Evolutionary conservation across 495 filamentous ascomycete genomes (phyloP).

Genomic region (Cudoniella acicularis): DNA sequence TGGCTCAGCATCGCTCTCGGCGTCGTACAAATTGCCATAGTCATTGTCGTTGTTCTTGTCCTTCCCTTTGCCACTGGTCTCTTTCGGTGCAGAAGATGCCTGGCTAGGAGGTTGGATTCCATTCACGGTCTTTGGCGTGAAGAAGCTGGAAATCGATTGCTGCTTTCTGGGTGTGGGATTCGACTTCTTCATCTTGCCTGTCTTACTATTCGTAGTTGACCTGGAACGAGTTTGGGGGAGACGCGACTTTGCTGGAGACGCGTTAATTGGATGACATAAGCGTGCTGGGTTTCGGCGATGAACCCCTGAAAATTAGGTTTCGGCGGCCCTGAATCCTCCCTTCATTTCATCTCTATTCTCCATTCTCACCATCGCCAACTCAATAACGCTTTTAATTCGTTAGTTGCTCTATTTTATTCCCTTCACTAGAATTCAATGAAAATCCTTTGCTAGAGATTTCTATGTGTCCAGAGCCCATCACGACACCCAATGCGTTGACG

Average conservation of each 20-base stretch:
- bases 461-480: too few relatives aligned
- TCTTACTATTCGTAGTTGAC: conserved; percentile 8
- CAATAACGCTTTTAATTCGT: too few relatives aligned
- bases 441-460: too few relatives aligned
- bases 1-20: conserved; percentile 18
- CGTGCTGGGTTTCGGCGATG: background rate
- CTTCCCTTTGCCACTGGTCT: background rate
- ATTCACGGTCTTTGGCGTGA: conserved; percentile 58
- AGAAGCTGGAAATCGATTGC: conserved; percentile 71
- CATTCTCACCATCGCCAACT: too few relatives aligned
- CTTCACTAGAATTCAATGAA: too few relatives aligned
- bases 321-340: too few relatives aligned
- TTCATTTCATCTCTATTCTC: too few relatives aligned
- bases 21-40: conserved; percentile 19
- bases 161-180: background rate
- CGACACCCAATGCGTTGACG: too few relatives aligned
- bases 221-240: background rate
- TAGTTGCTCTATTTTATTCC: too few relatives aligned
- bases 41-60: too few relatives aligned
- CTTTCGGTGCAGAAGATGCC: conserved; percentile 15
- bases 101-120: conserved; percentile 19
- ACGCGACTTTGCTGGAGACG: background rate
- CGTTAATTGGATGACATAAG: background rate
- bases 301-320: background rate
- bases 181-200: conserved; percentile 61